Percentiles rank a stretch among this genome's conserved stretches.
Evolutionary conservation across 2,329 filamentous ascomycete species (phyloP).

Genomic region (Claviceps arundinis): DNA sequence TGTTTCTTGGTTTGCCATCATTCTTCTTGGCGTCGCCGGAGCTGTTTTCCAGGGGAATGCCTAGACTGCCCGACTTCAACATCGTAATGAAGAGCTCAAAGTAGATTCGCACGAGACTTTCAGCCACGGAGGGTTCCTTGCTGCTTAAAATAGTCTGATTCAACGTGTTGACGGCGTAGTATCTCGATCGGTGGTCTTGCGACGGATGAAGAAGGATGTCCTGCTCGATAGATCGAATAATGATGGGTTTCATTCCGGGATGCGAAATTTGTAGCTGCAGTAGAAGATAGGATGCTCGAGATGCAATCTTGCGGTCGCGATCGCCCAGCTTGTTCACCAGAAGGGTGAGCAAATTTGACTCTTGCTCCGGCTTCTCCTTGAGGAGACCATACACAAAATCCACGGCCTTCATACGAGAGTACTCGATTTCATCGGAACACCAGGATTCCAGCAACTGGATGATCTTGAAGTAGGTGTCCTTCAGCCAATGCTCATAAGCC

Average conservation of each 20-base stretch:
- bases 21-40: conserved; percentile 15
- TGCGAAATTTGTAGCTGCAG: conserved; percentile 81
- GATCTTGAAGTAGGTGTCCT: conserved; percentile 84
- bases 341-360: conserved; percentile 80
- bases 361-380: conserved; percentile 93
- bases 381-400: conserved; percentile 86
- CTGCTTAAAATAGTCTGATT: conserved; percentile 89
- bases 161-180: conserved; percentile 90
- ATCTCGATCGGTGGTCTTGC: conserved; percentile 79
- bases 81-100: conserved; percentile 78
- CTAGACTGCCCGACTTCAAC: conserved; percentile 46
- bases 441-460: conserved; percentile 83
- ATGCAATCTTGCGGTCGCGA: conserved; percentile 88
- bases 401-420: conserved; percentile 73
- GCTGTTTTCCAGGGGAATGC: conserved; percentile 31
- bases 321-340: conserved; percentile 96
- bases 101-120: conserved; percentile 76
- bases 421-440: conserved; percentile 92
- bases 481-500: conserved; percentile 92
- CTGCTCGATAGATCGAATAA: conserved; percentile 73
- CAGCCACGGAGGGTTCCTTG: conserved; percentile 70
- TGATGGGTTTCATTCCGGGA: conserved; percentile 83
- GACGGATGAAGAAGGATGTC: conserved; percentile 79
- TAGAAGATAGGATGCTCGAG: conserved; percentile 83
- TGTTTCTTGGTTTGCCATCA: conserved; percentile 13